Base-by-base conservation (phyloP, 495 filamentous ascomycete genomes). In the Neurospora sp. region DNA sequence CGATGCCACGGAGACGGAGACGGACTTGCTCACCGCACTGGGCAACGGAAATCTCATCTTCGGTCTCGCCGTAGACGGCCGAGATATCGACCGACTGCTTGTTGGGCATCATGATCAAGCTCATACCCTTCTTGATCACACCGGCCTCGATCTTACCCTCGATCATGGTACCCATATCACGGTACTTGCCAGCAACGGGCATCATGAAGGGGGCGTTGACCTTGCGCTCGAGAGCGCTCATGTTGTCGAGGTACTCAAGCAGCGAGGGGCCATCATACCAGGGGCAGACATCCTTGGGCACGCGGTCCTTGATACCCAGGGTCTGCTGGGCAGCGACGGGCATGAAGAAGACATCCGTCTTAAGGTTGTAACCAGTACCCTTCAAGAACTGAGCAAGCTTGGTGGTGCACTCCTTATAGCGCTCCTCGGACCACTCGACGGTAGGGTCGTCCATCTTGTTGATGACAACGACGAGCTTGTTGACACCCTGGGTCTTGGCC, bases 401-500 rank as follows among this genome's bases (percentile, higher is more conserved):
- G 73, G 91, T 89, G 0, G 90, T 95, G 82, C 96, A 98, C 79
- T 98, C 96, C 70, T 91, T 88, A 85, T 93, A 99, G 66, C 96
- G 91, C 20, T 91, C 93, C 77, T 97, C 89, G 76, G 90, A 93
- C 96, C 96, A 99, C 77, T 97, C 89, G 71, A 99, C 96, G 5
- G 94, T 99, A 1, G 90, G 85, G 79, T 99, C 96, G 77, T 99
- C 96, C 96, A 98, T 98, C 83, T 95, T 99, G 88, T 98, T 99
- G 75, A 99, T 94, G 38, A 88, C 96, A 27, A 99, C 89, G 4
- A 98, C 85, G 23, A 99, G 88, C 82, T 97, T 97, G 85, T 93
- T 92, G 39, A 99, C 96, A 78, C 96, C 95, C 79, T 97, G 94
- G n/a, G 97, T 99, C 82, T 97, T 96, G 70, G 96, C 96, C 70